These are phyloP conservation scores for Ceratobasidium sp. DNA, from an alignment of 1,284 basidiomycete species.

Conservation along the genomic window DNA sequence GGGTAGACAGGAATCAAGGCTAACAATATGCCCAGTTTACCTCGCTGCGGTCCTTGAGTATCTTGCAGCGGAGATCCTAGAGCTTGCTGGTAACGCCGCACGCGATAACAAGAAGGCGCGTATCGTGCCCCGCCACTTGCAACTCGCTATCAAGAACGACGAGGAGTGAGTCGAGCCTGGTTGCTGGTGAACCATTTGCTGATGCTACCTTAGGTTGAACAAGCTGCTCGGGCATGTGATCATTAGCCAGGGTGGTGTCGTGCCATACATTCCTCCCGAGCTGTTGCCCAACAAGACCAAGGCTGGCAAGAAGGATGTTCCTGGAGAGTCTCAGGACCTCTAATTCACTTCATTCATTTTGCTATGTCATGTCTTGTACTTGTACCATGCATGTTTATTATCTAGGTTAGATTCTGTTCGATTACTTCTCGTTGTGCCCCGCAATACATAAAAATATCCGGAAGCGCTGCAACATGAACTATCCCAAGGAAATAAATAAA, in stretches of 20 bases:
- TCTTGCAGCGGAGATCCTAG: slow-evolving; percentile 53
- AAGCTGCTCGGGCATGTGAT: slow-evolving; percentile 85
- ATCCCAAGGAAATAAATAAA: slow-evolving; percentile 18
- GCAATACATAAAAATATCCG: slow-evolving; percentile 15
- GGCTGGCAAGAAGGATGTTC: slow-evolving; percentile 60
- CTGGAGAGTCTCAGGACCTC: slow-evolving; percentile 42
- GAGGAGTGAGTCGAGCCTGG: slow-evolving; percentile 68
- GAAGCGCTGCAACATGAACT: slow-evolving; percentile 6
- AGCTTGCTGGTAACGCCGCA: slow-evolving; percentile 51
- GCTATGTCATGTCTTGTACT: slow-evolving; percentile 23
- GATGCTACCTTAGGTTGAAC: slow-evolving; percentile 63
- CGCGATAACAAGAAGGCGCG: slow-evolving; percentile 62
- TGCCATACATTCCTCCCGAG: slow-evolving; percentile 73
- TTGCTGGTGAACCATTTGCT: slow-evolving; percentile 50
- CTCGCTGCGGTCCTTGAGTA: slow-evolving; percentile 52
- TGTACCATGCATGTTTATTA: slow-evolving; percentile 32
- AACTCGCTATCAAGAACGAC: slow-evolving; percentile 90
- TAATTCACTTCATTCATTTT: slow-evolving; percentile 12
- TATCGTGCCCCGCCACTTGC: slow-evolving; percentile 75
- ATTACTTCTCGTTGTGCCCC: slow-evolving; percentile 13
- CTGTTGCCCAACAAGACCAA: slow-evolving; percentile 55
- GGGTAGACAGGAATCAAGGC: not conserved
- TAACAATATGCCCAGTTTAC: slow-evolving; percentile 45
- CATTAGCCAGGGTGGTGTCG: slow-evolving; percentile 92
- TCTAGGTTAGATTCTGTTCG: slow-evolving; percentile 35